These are phyloP conservation scores for Chrysoporthe austroafricana DNA, from an alignment of 2,329 filamentous ascomycete species.

Conservation along the genomic window DNA sequence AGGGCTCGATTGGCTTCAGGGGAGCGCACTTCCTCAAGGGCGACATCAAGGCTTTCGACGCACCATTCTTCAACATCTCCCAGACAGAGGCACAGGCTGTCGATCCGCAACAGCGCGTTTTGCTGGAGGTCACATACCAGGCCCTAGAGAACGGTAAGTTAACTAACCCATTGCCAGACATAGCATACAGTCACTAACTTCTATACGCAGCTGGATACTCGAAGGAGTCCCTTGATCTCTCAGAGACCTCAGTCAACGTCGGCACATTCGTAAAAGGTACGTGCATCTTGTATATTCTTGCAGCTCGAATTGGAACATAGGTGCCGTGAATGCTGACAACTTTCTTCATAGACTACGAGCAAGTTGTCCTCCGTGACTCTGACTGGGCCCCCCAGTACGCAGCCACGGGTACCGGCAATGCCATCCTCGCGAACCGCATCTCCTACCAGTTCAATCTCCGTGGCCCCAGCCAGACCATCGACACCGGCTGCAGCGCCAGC, in stretches of 20 bases:
- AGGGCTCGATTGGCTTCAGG: constrained; percentile 39
- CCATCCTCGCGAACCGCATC: constrained; percentile 59
- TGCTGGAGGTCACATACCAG: constrained; percentile 56
- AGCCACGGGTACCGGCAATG: constrained; percentile 56
- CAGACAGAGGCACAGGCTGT: constrained; percentile 56
- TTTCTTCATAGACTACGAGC: constrained; percentile 49
- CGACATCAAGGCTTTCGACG: constrained; percentile 53
- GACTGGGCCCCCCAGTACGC: constrained; percentile 55
- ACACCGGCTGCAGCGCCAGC: constrained; percentile 62
- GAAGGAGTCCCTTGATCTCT: constrained; percentile 46
- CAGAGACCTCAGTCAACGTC: constrained; percentile 52
- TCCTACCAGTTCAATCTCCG: constrained; percentile 59
- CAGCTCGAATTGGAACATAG: constrained; percentile 17
- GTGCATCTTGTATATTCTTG: constrained; percentile 12
- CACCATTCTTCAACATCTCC: constrained; percentile 56
- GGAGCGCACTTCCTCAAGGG: constrained; percentile 56
- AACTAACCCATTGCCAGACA: not conserved
- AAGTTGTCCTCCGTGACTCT: constrained; percentile 53
- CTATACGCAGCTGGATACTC: constrained; percentile 21
- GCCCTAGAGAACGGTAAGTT: constrained; percentile 52
- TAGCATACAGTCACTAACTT: not conserved
- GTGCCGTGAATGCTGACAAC: not conserved
- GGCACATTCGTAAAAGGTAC: constrained; percentile 55
- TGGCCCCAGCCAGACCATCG: constrained; percentile 60
- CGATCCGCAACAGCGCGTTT: constrained; percentile 57